Percentiles rank a stretch among this genome's conserved stretches.
phyloP scores from a whole-genome alignment of 148 eudicot species.

The Simmondsia chinensis region DNA sequence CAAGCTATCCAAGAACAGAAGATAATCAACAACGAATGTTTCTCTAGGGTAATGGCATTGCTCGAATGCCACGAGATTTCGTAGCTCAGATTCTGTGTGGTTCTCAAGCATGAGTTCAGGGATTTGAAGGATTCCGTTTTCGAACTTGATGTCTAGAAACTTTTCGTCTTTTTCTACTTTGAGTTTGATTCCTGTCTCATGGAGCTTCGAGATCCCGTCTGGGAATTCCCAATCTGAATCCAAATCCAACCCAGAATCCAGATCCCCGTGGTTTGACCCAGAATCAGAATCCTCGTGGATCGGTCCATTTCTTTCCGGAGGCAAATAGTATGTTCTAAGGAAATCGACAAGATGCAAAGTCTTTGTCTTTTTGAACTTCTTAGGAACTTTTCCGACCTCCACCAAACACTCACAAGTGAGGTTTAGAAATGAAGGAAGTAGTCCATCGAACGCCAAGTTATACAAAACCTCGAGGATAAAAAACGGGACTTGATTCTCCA shows the following conservation, averaged over 20 bases:
- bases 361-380: slow-evolving; percentile 17
- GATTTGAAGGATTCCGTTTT: slow-evolving; percentile 17
- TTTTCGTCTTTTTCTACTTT: slow-evolving; percentile 16
- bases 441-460: slow-evolving; percentile 16
- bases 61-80: slow-evolving; percentile 26
- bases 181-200: slow-evolving; percentile 22
- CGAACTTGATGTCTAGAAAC: slow-evolving; percentile 20
- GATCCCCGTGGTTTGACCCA: too few relatives aligned
- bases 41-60: slow-evolving; percentile 29
- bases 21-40: slow-evolving; percentile 21
- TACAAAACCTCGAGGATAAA: slow-evolving; percentile 21
- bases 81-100: slow-evolving; percentile 23
- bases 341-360: slow-evolving; percentile 20
- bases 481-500: slow-evolving; percentile 25
- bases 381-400: slow-evolving; percentile 9
- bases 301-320: slow-evolving; percentile 15
- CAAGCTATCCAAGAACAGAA: slow-evolving; percentile 23
- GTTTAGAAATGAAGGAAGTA: slow-evolving; percentile 11
- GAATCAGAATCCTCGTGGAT: background rate
- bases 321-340: slow-evolving; percentile 24
- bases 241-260: too few relatives aligned
- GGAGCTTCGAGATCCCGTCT: slow-evolving; percentile 21
- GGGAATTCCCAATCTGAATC: slow-evolving; percentile 29
- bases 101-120: slow-evolving; percentile 17
- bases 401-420: slow-evolving; percentile 20